These are phyloP conservation scores for Raddia distichophylla DNA, from an alignment of 176 grass and related monocot genomes.

Conservation along the genomic window DNA sequence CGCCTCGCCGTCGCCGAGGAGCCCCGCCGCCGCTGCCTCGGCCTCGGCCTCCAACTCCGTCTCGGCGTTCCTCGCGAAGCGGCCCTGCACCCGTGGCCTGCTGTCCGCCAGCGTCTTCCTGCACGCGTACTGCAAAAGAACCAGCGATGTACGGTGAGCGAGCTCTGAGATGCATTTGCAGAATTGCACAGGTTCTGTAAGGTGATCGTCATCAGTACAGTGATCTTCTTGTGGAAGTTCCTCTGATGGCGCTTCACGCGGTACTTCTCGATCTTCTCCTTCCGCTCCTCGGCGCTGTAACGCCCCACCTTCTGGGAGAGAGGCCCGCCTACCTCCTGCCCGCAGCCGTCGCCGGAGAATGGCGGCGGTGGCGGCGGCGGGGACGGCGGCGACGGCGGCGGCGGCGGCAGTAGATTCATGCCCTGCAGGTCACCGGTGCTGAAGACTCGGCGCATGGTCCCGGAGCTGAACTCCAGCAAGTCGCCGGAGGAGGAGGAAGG, in stretches of 20 bases:
- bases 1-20: not conserved
- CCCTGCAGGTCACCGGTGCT: conserved; percentile 74
- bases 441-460: conserved; percentile 62
- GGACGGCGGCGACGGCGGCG: no score
- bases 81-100: conserved; percentile 78
- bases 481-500: conserved; percentile 49
- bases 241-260: conserved; percentile 82
- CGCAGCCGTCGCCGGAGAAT: conserved; percentile 31
- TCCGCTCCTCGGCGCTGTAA: conserved; percentile 81
- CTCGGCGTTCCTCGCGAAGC: conserved; percentile 75
- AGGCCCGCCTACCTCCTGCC: conserved; percentile 43
- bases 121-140: conserved; percentile 70
- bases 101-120: conserved; percentile 96
- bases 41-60: conserved; percentile 43
- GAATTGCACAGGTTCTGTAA: not conserved
- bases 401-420: conserved; percentile 33
- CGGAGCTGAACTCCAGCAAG: conserved; percentile 51
- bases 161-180: not conserved
- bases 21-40: not conserved
- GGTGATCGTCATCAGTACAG: conserved; percentile 35
- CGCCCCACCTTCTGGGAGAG: conserved; percentile 51
- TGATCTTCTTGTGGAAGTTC: conserved; percentile 97
- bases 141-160: not conserved
- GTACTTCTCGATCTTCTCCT: conserved; percentile 79
- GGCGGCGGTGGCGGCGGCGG: not conserved